These are phyloP conservation scores for Lepidopterella palustris DNA, from an alignment of 495 filamentous ascomycete genomes.

Conservation along the genomic window DNA sequence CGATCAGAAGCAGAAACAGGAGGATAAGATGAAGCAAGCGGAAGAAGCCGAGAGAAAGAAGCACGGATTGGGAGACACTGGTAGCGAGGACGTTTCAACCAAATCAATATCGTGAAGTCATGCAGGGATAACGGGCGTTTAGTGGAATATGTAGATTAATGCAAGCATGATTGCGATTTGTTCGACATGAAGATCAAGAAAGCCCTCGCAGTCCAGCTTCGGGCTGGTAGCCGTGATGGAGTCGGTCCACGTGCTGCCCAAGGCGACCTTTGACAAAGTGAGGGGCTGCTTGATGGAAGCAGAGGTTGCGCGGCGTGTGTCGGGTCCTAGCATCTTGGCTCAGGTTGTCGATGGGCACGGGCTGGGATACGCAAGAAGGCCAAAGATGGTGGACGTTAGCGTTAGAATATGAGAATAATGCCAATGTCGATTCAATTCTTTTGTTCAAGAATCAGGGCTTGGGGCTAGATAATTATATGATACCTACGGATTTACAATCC, in stretches of 20 bases:
- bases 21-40: background rate
- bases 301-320: background rate
- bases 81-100: no score
- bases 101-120: no score
- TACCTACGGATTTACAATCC: background rate
- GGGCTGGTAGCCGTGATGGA: background rate
- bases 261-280: background rate
- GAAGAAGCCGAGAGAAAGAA: background rate
- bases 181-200: background rate
- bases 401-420: no score
- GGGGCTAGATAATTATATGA: background rate
- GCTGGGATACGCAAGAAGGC: background rate
- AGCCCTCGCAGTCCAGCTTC: background rate
- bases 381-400: no score
- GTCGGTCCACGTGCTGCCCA: background rate
- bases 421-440: no score
- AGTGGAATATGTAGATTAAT: constrained; percentile 3
- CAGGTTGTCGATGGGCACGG: background rate
- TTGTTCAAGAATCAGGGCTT: background rate
- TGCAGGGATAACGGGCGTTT: background rate
- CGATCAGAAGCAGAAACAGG: background rate
- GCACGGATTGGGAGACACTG: background rate
- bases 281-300: background rate
- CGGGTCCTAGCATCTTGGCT: background rate
- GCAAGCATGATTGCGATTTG: constrained; percentile 5